phyloP scores from a whole-genome alignment of 371 early-diverging fungal species.

The Smittium mucronatum region DNA sequence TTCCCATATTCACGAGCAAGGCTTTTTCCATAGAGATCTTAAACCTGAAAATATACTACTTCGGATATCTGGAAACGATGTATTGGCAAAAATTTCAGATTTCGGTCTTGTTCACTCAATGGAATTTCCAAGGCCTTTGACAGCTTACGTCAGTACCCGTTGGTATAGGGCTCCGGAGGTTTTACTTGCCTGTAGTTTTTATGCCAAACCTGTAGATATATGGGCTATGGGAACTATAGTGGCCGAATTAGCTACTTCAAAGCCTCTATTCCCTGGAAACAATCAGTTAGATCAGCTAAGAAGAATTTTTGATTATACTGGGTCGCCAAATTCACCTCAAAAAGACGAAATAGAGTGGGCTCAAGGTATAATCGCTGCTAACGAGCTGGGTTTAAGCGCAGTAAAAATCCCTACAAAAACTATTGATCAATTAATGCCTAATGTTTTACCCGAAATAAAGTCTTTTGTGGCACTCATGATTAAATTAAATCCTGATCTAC shows the following conservation, averaged over 20 bases:
- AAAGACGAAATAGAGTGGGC: conserved; percentile 21
- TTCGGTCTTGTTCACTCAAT: conserved; percentile 86
- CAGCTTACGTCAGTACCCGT: conserved; percentile 88
- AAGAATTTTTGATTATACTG: conserved; percentile 50
- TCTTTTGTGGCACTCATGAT: conserved; percentile 69
- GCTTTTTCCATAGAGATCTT: conserved; percentile 87
- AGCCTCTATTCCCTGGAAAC: conserved; percentile 87
- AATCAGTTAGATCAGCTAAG: conserved; percentile 83
- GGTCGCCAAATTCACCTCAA: conserved; percentile 23
- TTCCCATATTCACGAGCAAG: conserved; percentile 74
- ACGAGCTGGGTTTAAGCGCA: conserved; percentile 23
- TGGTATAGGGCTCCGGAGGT: conserved; percentile 99
- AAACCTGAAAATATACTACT: conserved; percentile 78
- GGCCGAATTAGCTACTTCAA: conserved; percentile 68
- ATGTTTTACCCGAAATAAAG: conserved; percentile 47
- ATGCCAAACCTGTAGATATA: conserved; percentile 90
- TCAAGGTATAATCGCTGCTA: conserved; percentile 31
- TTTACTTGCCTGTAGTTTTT: conserved; percentile 63
- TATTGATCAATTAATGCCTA: conserved; percentile 44
- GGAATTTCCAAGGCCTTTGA: conserved; percentile 64
- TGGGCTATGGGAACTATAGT: conserved; percentile 95
- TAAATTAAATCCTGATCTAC: conserved; percentile 67
- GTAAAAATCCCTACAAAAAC: conserved; percentile 39
- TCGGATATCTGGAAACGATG: conserved; percentile 20
- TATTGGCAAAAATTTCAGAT: conserved; percentile 78